phyloP scores from a whole-genome alignment of 768 basidiomycete genomes.

The Pisolithus tinctorius region DNA sequence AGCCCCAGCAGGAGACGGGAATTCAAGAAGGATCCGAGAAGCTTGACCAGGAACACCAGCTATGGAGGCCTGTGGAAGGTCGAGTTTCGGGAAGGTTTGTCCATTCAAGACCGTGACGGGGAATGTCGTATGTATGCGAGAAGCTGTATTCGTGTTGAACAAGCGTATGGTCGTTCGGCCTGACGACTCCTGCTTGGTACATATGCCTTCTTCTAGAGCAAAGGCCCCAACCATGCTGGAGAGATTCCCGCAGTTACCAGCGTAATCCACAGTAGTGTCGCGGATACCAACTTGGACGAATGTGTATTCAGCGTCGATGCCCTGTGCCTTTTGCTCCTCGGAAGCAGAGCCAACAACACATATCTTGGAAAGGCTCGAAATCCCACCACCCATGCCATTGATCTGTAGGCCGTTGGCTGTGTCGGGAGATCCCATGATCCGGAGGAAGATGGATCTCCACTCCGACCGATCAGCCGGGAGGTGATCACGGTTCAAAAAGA shows the following conservation, averaged over 20 bases:
- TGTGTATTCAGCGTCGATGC: constrained; percentile 62
- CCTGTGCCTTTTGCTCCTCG: constrained; percentile 31
- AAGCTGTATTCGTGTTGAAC: constrained; percentile 69
- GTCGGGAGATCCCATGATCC: constrained; percentile 81
- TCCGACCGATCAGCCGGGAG: constrained; percentile 45
- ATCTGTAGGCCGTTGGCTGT: constrained; percentile 59
- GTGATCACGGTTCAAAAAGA: constrained; percentile 50
- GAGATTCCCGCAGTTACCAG: constrained; percentile 74
- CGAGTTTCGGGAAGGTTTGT: constrained; percentile 30
- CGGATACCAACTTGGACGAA: constrained; percentile 61
- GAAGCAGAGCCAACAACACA: constrained; percentile 54
- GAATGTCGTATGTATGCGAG: constrained; percentile 64
- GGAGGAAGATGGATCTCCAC: constrained; percentile 60
- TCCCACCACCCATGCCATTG: constrained; percentile 77
- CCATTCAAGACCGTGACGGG: constrained; percentile 31
- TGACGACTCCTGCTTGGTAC: constrained; percentile 10
- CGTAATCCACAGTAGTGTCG: constrained; percentile 55
- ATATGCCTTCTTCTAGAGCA: constrained; percentile 61
- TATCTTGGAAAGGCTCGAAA: constrained; percentile 70
- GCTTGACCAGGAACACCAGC: constrained; percentile 65
- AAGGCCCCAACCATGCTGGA: constrained; percentile 69
- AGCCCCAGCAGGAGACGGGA: constrained; percentile 59
- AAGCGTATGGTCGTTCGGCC: constrained; percentile 43
- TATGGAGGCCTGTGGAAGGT: constrained; percentile 45
- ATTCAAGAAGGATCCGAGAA: constrained; percentile 60